Conservation (phyloP, 108 stramenopile genomes). For the Cyclotella baltica region DNA sequence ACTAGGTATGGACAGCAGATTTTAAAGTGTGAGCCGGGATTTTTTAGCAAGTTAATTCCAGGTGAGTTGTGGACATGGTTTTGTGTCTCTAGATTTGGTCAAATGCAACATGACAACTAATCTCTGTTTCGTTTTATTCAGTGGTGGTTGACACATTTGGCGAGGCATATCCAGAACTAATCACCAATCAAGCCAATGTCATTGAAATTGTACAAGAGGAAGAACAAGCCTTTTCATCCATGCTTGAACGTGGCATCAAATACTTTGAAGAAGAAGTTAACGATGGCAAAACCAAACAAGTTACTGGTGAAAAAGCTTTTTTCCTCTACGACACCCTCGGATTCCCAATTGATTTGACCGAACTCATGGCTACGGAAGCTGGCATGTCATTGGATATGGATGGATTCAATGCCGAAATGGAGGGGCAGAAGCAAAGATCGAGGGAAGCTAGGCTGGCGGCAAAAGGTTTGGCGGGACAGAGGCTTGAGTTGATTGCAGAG, state of each 20-base stretch:
- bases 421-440: constrained; percentile 84
- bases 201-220: constrained; percentile 92
- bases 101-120: background rate
- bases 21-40: constrained; percentile 91
- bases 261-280: constrained; percentile 87
- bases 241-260: constrained; percentile 95
- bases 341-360: constrained; percentile 97
- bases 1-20: constrained; percentile 98
- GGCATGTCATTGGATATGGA: constrained; percentile 89
- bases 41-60: constrained; percentile 91
- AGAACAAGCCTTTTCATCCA: constrained; percentile 90
- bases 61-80: constrained; percentile 26
- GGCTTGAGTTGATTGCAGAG: constrained; percentile 93
- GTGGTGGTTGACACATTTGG: constrained; percentile 92
- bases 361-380: constrained; percentile 97
- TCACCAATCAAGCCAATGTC: constrained; percentile 77
- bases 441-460: constrained; percentile 75
- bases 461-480: constrained; percentile 60
- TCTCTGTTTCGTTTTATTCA: constrained; percentile 3
- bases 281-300: constrained; percentile 47
- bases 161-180: constrained; percentile 94
- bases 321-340: constrained; percentile 97
- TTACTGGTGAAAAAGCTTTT: constrained; percentile 93
- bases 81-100: background rate
- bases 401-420: constrained; percentile 91